Evolutionary conservation across 169 alveolate genomes (phyloP), one percentile per base, ranked within the genome.

Genomic region (Eimeria acervulina): DNA sequence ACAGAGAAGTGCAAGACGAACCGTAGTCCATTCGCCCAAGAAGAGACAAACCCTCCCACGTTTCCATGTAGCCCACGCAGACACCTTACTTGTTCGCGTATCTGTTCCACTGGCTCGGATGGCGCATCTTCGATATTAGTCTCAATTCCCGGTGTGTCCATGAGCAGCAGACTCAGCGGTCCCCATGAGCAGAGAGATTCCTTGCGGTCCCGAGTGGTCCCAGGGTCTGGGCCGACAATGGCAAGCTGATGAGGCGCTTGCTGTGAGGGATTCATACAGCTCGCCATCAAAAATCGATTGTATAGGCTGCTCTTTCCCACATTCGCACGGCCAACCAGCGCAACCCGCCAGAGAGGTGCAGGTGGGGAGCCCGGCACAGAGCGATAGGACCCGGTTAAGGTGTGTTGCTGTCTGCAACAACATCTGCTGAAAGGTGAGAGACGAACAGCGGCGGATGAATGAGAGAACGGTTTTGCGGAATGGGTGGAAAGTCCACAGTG

Each of bases 71-170:
- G 13, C 51, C 51, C 6, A 17, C 81, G 28, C 31, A 15, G 61
- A 10, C 15, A 80, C 52, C 52, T 59, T 51, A 93, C 96, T 55
- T 93, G 96, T 42, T 63, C 36, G 19, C 61, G 10, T 52, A 81
- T 59, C 40, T 51, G 51, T 33, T 70, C 88, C 85, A 47, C 23
- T 52, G 66, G 59, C 31, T 55, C 21, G 74, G 44, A 28, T 10
- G 80, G 42, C 33, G 36, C 33, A 26, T 26, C 70, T n/a, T 26
- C 80, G 21, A 21, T 23, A 63, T 97, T 63, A 0, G 47, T 83
- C 92, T 88, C 96, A 28, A 93, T 94, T 38, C 98, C 98, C 1
- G 98, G 98, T 31, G 98, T 98, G 95, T 97, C 99, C 10, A 96
- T 42, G 15, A 93, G 80, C 51, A 84, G 74, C 42, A 96, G 3